Base-by-base conservation (phyloP, 345 rosid species). In the Turritis glabra region DNA sequence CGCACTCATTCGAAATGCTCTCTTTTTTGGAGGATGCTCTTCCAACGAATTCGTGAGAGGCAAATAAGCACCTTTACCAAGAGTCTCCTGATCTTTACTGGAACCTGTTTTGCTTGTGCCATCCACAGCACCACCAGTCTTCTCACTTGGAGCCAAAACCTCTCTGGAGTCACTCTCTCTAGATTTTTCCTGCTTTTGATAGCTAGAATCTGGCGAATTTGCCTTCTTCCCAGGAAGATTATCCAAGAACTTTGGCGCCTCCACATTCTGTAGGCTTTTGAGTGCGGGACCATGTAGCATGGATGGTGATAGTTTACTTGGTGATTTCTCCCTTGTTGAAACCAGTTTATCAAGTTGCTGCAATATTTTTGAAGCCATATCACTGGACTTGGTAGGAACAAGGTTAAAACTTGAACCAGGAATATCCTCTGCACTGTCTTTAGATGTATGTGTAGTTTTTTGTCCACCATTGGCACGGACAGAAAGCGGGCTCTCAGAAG, bases 341-440 rank as follows among this genome's bases (percentile, higher is more conserved):
- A 83, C 89, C 74, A 92, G 69, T 57, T 52, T 82, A 78, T 89
- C 90, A 71, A 92, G 86, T 51, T 89, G 89, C 82, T 85, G 80
- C 64, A 92, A 77, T 76, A 96, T 92, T 83, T 88, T 88, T 70
- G 89, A 79, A 81, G 98, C 98, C 85, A 75, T 74, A 77, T 89
- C 89, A 59, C 84, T 85, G 72, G 99, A 96, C 82, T 84, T 82
- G 27, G 96, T 86, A 60, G 98, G 87, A 46, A 86, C 89, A 75
- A 85, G 60, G 18, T 83, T 64, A 71, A 68, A 81, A 72, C 81
- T 74, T 63, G 88, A 74, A 38, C 82, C 80, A 60, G 77, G 86
- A 74, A 48, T 65, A 35, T 63, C 77, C 53, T 41, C 69, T 47
- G 77, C 82, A 55, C 64, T 84, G 77, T 83, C 82, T 68, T 72